Percentiles rank a stretch among this genome's conserved stretches.
Evolutionary conservation across 2,329 filamentous ascomycete species (phyloP).

Genomic region (Clonostachys chloroleuca): DNA sequence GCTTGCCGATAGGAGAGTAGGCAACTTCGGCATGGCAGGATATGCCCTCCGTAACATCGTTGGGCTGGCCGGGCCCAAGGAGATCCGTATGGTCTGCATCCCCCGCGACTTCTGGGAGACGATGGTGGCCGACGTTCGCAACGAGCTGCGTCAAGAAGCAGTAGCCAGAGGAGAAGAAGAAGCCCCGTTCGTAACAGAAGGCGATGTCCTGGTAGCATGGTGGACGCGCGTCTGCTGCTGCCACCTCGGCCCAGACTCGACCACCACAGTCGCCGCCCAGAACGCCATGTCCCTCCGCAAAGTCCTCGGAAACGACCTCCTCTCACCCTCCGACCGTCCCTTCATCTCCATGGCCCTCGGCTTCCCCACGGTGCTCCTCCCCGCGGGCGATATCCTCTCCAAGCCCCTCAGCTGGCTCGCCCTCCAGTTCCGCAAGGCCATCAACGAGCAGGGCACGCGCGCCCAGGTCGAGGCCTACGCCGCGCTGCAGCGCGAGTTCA

Average conservation of each 20-base stretch:
- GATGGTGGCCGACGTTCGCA: slow-evolving; percentile 15
- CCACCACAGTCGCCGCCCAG: neutral
- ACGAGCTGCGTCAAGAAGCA: slow-evolving; percentile 10
- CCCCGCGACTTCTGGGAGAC: slow-evolving; percentile 15
- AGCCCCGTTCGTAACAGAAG: slow-evolving; percentile 24
- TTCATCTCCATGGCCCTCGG: slow-evolving; percentile 17
- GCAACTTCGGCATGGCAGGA: slow-evolving; percentile 7
- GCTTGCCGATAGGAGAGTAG: slow-evolving; percentile 10
- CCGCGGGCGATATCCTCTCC: slow-evolving; percentile 12
- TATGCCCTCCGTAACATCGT: slow-evolving; percentile 17
- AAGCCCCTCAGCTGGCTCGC: slow-evolving; percentile 22
- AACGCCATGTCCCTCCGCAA: neutral
- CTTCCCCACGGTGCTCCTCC: slow-evolving; percentile 10
- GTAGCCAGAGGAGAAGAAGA: neutral
- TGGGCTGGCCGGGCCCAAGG: slow-evolving; percentile 14
- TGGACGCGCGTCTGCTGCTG: slow-evolving; percentile 16
- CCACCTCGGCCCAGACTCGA: neutral
- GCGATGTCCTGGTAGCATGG: slow-evolving; percentile 31
- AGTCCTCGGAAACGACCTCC: neutral
- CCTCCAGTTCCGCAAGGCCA: slow-evolving; percentile 15
- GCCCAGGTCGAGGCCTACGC: slow-evolving; percentile 27
- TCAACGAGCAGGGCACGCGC: slow-evolving; percentile 21
- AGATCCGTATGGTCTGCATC: slow-evolving; percentile 27
- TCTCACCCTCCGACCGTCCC: neutral
- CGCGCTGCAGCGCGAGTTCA: slow-evolving; percentile 3